Conservation (phyloP, 2,329 filamentous ascomycete species). For the Pseudocercospora musae region DNA sequence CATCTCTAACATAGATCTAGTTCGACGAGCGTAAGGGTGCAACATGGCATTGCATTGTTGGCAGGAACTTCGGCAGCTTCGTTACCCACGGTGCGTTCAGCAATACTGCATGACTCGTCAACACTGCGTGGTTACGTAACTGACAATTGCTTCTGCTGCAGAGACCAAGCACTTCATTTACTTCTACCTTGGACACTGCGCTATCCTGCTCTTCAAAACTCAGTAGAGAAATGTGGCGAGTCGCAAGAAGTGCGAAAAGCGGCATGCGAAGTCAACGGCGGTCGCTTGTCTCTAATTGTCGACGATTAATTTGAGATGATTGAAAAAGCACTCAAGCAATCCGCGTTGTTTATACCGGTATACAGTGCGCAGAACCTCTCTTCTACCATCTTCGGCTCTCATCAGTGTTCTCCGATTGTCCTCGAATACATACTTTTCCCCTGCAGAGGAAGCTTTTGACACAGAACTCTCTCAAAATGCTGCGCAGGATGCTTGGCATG, state of each 20-base stretch:
- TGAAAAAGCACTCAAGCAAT: neutral
- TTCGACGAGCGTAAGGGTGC: conserved; percentile 96
- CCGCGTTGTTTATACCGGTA: neutral
- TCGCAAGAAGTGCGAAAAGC: neutral
- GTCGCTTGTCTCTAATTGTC: neutral
- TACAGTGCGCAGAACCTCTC: neutral
- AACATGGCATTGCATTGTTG: conserved; percentile 99
- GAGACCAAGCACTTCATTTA: conserved; percentile 99
- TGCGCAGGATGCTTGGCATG: neutral
- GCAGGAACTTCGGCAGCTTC: conserved; percentile 97
- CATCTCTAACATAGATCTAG: conserved; percentile 48
- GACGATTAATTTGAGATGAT: neutral
- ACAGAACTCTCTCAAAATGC: neutral
- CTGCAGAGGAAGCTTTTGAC: neutral
- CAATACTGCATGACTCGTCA: neutral
- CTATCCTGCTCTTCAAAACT: conserved; percentile 98
- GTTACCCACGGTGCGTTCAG: conserved; percentile 80
- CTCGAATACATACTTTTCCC: neutral
- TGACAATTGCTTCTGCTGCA: conserved; percentile 38
- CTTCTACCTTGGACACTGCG: conserved; percentile 98
- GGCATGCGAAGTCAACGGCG: neutral
- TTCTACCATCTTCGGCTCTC: neutral
- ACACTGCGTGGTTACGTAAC: neutral
- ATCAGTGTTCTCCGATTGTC: neutral
- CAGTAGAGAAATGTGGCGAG: conserved; percentile 58